Evolutionary conservation across 176 grass and related monocot species (phyloP).

Genomic region (Oryza meyeriana): DNA sequence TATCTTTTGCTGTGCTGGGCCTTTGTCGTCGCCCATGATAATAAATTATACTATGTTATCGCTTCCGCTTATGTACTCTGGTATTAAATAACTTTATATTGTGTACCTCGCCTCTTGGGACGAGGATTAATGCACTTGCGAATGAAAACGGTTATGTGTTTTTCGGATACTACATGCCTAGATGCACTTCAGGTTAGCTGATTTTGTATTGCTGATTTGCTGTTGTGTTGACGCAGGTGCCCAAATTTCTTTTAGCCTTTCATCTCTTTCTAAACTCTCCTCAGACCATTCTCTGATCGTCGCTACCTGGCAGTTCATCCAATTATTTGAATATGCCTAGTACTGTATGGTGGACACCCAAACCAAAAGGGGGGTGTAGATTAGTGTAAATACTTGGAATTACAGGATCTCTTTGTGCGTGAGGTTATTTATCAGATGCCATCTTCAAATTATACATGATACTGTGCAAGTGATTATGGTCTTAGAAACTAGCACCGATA

Average conservation of each 20-base stretch:
- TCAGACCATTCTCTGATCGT: constrained; percentile 21
- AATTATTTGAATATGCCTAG: constrained; percentile 5
- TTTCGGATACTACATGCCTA: too few relatives aligned
- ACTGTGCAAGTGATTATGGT: neutral
- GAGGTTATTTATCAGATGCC: constrained; percentile 12
- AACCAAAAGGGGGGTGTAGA: constrained; percentile 32
- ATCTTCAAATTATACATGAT: constrained; percentile 11
- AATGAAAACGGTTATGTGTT: too few relatives aligned
- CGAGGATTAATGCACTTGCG: too few relatives aligned
- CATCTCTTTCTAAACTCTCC: neutral
- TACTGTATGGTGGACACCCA: neutral
- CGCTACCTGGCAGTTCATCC: constrained; percentile 24
- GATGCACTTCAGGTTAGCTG: constrained; percentile 49
- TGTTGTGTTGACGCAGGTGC: neutral
- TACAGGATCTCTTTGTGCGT: constrained; percentile 51
- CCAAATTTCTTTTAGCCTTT: neutral
- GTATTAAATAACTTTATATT: too few relatives aligned
- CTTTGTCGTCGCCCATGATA: too few relatives aligned
- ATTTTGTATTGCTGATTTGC: constrained; percentile 18
- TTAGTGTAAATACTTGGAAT: constrained; percentile 44
- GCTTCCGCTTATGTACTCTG: too few relatives aligned
- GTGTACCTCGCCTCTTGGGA: too few relatives aligned
- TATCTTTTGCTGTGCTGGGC: too few relatives aligned
- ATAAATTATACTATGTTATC: too few relatives aligned
- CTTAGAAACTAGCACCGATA: too few relatives aligned